These are phyloP conservation scores for Puccinia hordei DNA, from an alignment of 1,284 basidiomycete species.

Conservation along the genomic window DNA sequence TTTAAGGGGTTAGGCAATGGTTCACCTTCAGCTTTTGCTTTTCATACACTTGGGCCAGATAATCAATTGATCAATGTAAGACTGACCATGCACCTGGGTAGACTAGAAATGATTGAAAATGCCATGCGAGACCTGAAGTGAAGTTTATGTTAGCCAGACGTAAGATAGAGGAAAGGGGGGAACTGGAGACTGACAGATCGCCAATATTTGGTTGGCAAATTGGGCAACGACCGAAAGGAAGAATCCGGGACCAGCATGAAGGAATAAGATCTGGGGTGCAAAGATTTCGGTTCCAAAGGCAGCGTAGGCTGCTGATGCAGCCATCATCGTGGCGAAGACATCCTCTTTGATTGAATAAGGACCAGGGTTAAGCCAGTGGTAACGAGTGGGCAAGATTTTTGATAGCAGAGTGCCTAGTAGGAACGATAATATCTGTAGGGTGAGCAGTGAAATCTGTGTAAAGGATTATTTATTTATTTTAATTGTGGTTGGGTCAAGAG, in stretches of 20 bases:
- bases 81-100: conserved; percentile 44
- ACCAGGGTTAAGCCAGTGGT: conserved; percentile 41
- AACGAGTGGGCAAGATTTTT: conserved; percentile 39
- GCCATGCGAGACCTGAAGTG: conserved; percentile 47
- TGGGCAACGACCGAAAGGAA: conserved; percentile 37
- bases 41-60: not conserved
- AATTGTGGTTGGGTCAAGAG: not conserved
- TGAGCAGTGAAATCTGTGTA: conserved; percentile 43
- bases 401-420: conserved; percentile 46
- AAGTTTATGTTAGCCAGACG: not conserved
- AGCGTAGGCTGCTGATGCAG: conserved; percentile 50
- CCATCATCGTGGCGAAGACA: conserved; percentile 51
- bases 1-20: not conserved
- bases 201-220: conserved; percentile 48
- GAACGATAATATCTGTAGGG: conserved; percentile 50
- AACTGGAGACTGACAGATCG: conserved; percentile 42
- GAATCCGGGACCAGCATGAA: conserved; percentile 30
- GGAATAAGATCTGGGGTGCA: conserved; percentile 49
- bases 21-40: not conserved
- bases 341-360: conserved; percentile 51
- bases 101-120: conserved; percentile 40
- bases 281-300: conserved; percentile 51
- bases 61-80: not conserved
- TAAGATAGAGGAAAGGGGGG: no score
- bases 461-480: not conserved